Base-by-base conservation (phyloP, 1,139 yeast species). In the Pneumocystis canis region DNA sequence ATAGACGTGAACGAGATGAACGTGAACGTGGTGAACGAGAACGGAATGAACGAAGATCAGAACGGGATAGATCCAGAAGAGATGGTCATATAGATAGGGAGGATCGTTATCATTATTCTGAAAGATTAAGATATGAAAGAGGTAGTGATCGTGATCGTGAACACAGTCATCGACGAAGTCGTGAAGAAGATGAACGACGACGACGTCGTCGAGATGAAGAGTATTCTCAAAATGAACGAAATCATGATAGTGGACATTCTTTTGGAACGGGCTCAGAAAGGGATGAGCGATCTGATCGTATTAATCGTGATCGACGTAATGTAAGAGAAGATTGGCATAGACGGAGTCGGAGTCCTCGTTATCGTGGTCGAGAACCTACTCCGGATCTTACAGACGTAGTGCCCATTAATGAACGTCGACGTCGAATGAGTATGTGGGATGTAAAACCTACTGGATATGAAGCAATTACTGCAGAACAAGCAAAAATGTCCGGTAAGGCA, bases 371-470 rank as follows among this genome's bases (percentile, higher is more conserved):
- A 16, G 62, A 57, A 32, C 60, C 62, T 11, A 64, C 62, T 2
- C 64, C 64, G 63, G 74, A 75, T 58, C 67, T 77, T 30, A 68
- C 70, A 1, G 67, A 69, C 35, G 78, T 77, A 0, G 68, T 73
- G 0, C 77, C 84, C 0, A 72, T 82, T 25, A 77, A 79, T 63
- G 73, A 78, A 61, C 69, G 82, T 16, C 69, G 69, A 60, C 76
- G 83, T 56, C 73, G 77, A 7, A 81, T 79, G 54, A 78, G 87
- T 0, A 75, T 79, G 63, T 89, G 96, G 96, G 95, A 89, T 61
- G 76, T 81, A 18, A 79, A 80, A 40, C 90, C 96, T 0, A 75
- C 78, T 60, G 95, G 90, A 0, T 87, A 86, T 72, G 95, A 88
- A 70, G 79, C 80, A 14, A 84, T 87, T 2, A 80, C 88, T 1